A percentile compares a stretch with the other conserved stretches of the same genome.
phyloP scores from a whole-genome alignment of 768 basidiomycete species.

The Tulasnella sp. region DNA sequence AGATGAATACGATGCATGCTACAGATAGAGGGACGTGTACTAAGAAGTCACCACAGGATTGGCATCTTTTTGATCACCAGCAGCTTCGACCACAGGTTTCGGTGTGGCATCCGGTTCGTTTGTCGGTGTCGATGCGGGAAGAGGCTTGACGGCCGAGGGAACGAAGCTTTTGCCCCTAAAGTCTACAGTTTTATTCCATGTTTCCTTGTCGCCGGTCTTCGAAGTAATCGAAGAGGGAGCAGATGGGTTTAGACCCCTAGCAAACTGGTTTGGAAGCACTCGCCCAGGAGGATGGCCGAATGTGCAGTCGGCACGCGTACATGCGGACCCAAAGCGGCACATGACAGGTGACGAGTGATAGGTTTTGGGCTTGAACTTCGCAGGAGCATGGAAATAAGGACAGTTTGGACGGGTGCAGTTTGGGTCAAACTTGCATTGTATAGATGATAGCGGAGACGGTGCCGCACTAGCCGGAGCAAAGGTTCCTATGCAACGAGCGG shows the following conservation, averaged over 20 bases:
- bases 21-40: background rate
- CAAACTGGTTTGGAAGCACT: conserved; percentile 66
- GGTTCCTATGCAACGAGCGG: conserved; percentile 2
- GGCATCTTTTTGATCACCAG: background rate
- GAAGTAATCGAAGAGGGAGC: background rate
- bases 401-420: conserved; percentile 58
- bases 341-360: conserved; percentile 24
- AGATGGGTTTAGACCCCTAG: conserved; percentile 45
- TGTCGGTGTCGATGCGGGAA: background rate
- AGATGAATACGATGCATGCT: background rate
- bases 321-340: conserved; percentile 76
- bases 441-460: conserved; percentile 17
- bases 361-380: conserved; percentile 23
- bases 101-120: background rate
- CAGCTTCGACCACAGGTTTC: background rate
- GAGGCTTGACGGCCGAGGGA: background rate
- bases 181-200: conserved; percentile 11
- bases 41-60: conserved; percentile 9
- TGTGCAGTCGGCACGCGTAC: conserved; percentile 75
- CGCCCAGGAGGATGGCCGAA: conserved; percentile 87
- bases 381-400: conserved; percentile 50
- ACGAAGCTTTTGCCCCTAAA: background rate
- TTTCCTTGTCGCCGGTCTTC: background rate
- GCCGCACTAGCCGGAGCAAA: conserved; percentile 19
- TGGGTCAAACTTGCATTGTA: conserved; percentile 50